Conservation (phyloP, 345 rosid genomes). For the Bruguiera sexangula region DNA sequence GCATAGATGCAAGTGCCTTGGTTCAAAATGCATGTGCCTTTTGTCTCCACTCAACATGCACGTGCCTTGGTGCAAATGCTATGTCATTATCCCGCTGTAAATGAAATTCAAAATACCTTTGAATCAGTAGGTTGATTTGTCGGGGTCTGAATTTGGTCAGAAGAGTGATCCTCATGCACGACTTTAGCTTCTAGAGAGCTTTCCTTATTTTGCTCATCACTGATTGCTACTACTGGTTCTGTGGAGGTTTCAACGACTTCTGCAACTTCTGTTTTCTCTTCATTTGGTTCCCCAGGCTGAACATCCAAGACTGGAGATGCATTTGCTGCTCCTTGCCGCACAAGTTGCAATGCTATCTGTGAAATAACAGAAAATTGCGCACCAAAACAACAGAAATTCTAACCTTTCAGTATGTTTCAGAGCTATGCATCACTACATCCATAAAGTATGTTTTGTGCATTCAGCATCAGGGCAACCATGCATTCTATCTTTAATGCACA, state of each 20-base stretch:
- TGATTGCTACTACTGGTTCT: slow-evolving; percentile 31
- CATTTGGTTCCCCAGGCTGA: slow-evolving; percentile 19
- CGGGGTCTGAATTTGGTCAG: slow-evolving; percentile 14
- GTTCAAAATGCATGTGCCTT: too few relatives aligned
- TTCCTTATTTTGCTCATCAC: slow-evolving; percentile 19
- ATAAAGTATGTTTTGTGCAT: background rate
- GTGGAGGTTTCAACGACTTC: slow-evolving; percentile 24
- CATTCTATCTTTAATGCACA: too few relatives aligned
- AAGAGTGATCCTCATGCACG: slow-evolving; percentile 11
- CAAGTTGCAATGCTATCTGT: slow-evolving; percentile 93
- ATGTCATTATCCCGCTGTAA: background rate
- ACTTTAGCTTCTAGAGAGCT: slow-evolving; percentile 21
- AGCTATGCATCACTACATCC: background rate
- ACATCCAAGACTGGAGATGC: slow-evolving; percentile 42
- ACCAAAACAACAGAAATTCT: background rate
- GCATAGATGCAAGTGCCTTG: too few relatives aligned
- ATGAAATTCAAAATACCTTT: slow-evolving; percentile 32
- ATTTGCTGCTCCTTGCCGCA: slow-evolving; percentile 55
- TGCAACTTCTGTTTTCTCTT: slow-evolving; percentile 13
- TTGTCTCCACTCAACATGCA: background rate
- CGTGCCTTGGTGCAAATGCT: background rate
- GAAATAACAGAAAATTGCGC: slow-evolving; percentile 3
- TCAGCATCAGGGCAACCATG: too few relatives aligned
- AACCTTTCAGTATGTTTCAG: background rate
- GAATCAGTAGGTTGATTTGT: slow-evolving; percentile 28